A percentile compares a stretch with the other conserved stretches of the same genome.
These are phyloP conservation scores for Fusarium kyushuense DNA, from an alignment of 2,329 filamentous ascomycete genomes.

Conservation along the genomic window DNA sequence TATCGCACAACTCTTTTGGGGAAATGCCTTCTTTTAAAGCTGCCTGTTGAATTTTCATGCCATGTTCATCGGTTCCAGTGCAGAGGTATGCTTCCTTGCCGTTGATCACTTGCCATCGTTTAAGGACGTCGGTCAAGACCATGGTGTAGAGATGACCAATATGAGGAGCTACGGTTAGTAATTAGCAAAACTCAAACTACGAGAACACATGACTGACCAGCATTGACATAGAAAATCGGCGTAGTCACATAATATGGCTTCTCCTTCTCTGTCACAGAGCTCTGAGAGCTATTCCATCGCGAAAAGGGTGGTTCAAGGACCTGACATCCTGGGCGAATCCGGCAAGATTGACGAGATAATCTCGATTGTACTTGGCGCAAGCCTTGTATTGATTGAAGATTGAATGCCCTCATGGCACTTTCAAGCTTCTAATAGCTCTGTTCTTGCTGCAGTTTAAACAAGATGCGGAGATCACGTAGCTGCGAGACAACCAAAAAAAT, in stretches of 20 bases:
- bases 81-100: slow-evolving; percentile 78
- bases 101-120: slow-evolving; percentile 87
- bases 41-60: slow-evolving; percentile 95
- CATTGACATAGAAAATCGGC: slow-evolving; percentile 99
- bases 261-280: slow-evolving; percentile 62
- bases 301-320: slow-evolving; percentile 35
- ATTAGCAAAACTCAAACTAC: neutral
- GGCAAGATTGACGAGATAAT: slow-evolving; percentile 34
- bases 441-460: slow-evolving; percentile 3
- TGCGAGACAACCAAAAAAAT: neutral
- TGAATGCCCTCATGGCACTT: slow-evolving; percentile 48
- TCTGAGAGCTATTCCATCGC: slow-evolving; percentile 52
- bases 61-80: slow-evolving; percentile 97
- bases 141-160: slow-evolving; percentile 95
- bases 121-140: slow-evolving; percentile 89
- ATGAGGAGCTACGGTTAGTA: slow-evolving; percentile 77
- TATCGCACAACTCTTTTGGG: slow-evolving; percentile 89
- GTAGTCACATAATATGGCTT: slow-evolving; percentile 97
- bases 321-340: slow-evolving; percentile 50
- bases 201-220: slow-evolving; percentile 65
- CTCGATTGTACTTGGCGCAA: slow-evolving; percentile 40
- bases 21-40: slow-evolving; percentile 76
- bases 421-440: neutral
- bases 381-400: slow-evolving; percentile 46
- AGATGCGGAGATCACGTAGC: slow-evolving; percentile 28